These are phyloP conservation scores for Teratosphaeria epicoccoides DNA, from an alignment of 2,329 filamentous ascomycete genomes.

Conservation along the genomic window DNA sequence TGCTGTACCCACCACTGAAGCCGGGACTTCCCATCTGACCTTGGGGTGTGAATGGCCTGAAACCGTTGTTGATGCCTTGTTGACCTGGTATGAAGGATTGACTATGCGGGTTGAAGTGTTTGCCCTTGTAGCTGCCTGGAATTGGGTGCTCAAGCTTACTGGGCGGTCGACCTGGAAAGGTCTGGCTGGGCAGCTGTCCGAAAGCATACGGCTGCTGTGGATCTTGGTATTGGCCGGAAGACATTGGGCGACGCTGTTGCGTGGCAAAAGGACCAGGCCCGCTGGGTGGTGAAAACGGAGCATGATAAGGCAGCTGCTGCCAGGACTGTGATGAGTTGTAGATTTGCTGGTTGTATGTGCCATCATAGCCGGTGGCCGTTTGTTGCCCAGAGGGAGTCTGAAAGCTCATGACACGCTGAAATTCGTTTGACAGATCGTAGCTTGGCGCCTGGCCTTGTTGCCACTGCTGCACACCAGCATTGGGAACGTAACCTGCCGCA, in stretches of 20 bases:
- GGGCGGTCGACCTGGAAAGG: constrained; percentile 59
- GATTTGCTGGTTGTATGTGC: constrained; percentile 16
- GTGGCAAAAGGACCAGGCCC: not conserved
- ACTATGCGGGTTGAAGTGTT: constrained; percentile 87
- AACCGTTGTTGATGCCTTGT: constrained; percentile 3
- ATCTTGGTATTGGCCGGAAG: constrained; percentile 18
- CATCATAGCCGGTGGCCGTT: constrained; percentile 13
- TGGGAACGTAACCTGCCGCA: not conserved
- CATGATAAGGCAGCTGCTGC: constrained; percentile 21
- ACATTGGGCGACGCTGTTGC: not conserved
- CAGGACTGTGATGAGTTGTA: constrained; percentile 17
- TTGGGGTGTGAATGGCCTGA: constrained; percentile 16
- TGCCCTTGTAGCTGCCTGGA: constrained; percentile 72
- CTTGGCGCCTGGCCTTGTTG: constrained; percentile 21
- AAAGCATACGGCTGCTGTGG: constrained; percentile 52
- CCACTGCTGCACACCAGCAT: constrained; percentile 8
- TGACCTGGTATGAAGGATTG: constrained; percentile 75
- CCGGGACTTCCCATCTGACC: constrained; percentile 7
- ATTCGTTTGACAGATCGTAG: constrained; percentile 36
- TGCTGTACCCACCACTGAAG: constrained; percentile 8
- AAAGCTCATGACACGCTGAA: constrained; percentile 38
- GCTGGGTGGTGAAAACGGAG: constrained; percentile 20
- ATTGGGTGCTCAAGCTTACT: constrained; percentile 70
- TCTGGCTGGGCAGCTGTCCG: constrained; percentile 62
- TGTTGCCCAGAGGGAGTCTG: constrained; percentile 22